Evolutionary conservation across 179 eudicot genomes (phyloP), one percentile per base, ranked within the genome.

Genomic region (Silene vulgaris): DNA sequence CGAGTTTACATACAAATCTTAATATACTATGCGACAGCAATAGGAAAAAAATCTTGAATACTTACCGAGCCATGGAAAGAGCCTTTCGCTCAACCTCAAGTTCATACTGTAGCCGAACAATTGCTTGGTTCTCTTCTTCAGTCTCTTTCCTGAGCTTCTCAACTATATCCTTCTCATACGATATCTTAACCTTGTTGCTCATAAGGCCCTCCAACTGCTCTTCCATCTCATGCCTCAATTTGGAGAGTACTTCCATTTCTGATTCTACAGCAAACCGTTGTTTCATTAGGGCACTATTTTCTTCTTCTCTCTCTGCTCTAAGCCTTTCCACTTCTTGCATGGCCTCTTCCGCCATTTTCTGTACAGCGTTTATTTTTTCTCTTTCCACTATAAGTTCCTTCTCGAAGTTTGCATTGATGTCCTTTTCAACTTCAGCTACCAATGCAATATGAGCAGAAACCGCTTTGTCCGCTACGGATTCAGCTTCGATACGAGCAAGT

Each of bases 61-160:
- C 80, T 87, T 81, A 92, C 99, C 99, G 87, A 80, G 99, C 99
- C 97, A 95, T 89, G 73, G 99, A 81, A 74, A 95, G 86, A 23
- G 99, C 99, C 85, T 92, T 95, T 64, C 94, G 82, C 83, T 95
- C 99, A 79, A 95, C 94, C 85, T 92, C 99, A 73, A 95, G 86
- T 81, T 92, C 97, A 81, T 87, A 86, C 66, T 95, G 99, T 76
- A 95, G 78, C 50, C 93, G 86, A 52, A 84, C 64, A 66, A 95
- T 85, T 78, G 91, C 91, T 76, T 83, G 87, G 75, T 87, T 92
- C 77, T 95, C 96, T 50, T 74, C 76, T 82, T 90, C 99, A 20
- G 99, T 89, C 74, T 86, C 93, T 83, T 85, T 88, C 77, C 87
- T 74, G 21, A 95, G 94, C 81, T 92, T 92, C 65, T 79, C 84